phyloP scores from a whole-genome alignment of 352 stramenopile genomes.

The Globisporangium abappressorium region DNA sequence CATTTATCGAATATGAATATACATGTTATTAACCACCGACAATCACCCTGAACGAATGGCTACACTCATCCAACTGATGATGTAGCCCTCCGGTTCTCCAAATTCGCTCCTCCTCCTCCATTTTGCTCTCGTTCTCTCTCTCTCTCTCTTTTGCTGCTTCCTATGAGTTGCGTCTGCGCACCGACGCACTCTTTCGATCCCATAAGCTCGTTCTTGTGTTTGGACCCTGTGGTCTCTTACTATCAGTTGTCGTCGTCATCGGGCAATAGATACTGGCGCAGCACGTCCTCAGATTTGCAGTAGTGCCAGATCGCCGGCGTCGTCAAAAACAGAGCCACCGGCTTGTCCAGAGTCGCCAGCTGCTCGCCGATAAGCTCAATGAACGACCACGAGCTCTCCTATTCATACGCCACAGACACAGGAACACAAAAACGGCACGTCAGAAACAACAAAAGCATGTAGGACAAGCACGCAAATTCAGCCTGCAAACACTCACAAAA shows the following conservation, averaged over 20 bases:
- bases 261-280: slow-evolving; percentile 74
- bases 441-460: not conserved
- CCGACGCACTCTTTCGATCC: not conserved
- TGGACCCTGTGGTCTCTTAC: not conserved
- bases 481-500: slow-evolving; percentile 7
- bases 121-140: not conserved
- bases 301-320: slow-evolving; percentile 80
- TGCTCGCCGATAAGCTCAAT: slow-evolving; percentile 77
- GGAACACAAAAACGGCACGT: not conserved
- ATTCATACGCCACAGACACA: not conserved
- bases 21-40: slow-evolving; percentile 3
- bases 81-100: not conserved
- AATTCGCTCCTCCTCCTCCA: not conserved
- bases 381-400: slow-evolving; percentile 83
- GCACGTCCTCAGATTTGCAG: slow-evolving; percentile 74
- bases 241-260: slow-evolving; percentile 59
- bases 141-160: slow-evolving; percentile 1
- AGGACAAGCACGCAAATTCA: not conserved
- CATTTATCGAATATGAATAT: not conserved
- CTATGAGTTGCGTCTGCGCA: not conserved
- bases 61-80: not conserved
- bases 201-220: not conserved
- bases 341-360: slow-evolving; percentile 57
- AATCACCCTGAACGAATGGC: not conserved
- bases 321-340: slow-evolving; percentile 64